phyloP scores from a whole-genome alignment of 139 green algal species.

The Chlorella ohadii region DNA sequence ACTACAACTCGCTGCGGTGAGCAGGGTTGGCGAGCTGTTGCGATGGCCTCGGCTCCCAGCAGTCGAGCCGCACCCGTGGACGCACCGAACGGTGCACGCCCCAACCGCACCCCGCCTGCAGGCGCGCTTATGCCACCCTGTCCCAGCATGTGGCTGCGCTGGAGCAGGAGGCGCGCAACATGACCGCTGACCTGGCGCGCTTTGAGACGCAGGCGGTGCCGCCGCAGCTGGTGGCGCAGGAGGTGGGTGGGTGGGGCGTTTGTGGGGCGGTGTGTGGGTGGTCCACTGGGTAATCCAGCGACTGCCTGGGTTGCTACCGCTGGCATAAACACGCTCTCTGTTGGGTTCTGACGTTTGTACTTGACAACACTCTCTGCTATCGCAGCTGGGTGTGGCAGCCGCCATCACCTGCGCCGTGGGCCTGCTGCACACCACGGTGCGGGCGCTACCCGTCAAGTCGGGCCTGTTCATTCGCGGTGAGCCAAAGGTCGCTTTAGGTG shows the following conservation, averaged over 20 bases:
- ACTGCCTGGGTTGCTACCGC: too few species aligned
- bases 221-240: constrained; percentile 7
- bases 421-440: not conserved
- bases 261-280: too few species aligned
- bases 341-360: too few species aligned
- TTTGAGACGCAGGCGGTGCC: constrained; percentile 18
- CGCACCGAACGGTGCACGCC: too few species aligned
- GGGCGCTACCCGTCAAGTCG: not conserved
- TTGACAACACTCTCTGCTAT: not conserved
- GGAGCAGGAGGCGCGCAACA: not conserved
- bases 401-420: not conserved
- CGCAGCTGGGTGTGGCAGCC: constrained; percentile 16
- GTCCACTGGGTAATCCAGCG: too few species aligned
- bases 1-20: constrained; percentile 1
- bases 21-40: too few species aligned
- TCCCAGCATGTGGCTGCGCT: constrained; percentile 20
- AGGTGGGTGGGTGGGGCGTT: not conserved
- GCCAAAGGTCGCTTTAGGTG: too few species aligned
- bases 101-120: too few species aligned
- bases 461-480: not conserved
- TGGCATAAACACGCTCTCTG: too few species aligned
- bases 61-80: too few species aligned
- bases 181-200: not conserved
- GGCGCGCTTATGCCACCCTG: constrained; percentile 16
- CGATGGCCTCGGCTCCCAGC: too few species aligned